Conservation (phyloP, 768 basidiomycete genomes). For the Phlebiopsis gigantea region DNA sequence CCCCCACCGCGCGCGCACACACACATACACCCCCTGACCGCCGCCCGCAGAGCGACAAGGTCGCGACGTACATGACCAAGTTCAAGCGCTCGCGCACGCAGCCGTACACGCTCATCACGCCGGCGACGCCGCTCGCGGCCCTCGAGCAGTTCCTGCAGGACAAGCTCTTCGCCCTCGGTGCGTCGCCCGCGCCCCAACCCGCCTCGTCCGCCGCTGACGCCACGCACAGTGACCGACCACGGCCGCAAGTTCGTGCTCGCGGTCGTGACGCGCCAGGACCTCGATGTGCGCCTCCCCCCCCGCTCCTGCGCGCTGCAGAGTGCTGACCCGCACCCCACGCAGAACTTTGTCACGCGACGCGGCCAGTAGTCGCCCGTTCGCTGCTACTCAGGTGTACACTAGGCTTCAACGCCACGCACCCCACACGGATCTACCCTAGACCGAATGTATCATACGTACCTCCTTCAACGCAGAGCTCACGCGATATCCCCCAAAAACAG, state of each 20-base stretch:
- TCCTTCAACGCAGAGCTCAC: too few relatives aligned
- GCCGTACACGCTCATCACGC: slow-evolving; percentile 78
- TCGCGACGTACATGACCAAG: slow-evolving; percentile 63
- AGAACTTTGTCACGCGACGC: slow-evolving; percentile 32
- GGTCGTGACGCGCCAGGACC: slow-evolving; percentile 72
- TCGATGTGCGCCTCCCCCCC: slow-evolving; percentile 36
- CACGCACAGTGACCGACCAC: slow-evolving; percentile 72
- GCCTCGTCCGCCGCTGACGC: too few relatives aligned
- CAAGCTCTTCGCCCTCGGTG: slow-evolving; percentile 76
- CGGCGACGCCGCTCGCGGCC: slow-evolving; percentile 70
- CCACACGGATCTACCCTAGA: background rate
- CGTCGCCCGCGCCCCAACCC: too few relatives aligned
- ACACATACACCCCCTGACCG: slow-evolving; percentile 1
- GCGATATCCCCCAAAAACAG: too few relatives aligned
- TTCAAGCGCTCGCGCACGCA: slow-evolving; percentile 58
- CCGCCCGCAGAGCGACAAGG: slow-evolving; percentile 55
- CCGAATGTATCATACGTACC: too few relatives aligned
- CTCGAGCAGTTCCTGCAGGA: slow-evolving; percentile 72
- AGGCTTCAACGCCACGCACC: background rate
- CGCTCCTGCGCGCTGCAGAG: background rate
- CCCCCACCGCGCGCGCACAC: background rate
- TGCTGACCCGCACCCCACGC: slow-evolving; percentile 10
- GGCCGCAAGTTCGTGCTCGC: slow-evolving; percentile 79
- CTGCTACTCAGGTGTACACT: background rate
- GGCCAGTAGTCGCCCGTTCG: slow-evolving; percentile 8